Base-by-base conservation (phyloP, 805 yeast genomes). In the Lachancea cidri region DNA sequence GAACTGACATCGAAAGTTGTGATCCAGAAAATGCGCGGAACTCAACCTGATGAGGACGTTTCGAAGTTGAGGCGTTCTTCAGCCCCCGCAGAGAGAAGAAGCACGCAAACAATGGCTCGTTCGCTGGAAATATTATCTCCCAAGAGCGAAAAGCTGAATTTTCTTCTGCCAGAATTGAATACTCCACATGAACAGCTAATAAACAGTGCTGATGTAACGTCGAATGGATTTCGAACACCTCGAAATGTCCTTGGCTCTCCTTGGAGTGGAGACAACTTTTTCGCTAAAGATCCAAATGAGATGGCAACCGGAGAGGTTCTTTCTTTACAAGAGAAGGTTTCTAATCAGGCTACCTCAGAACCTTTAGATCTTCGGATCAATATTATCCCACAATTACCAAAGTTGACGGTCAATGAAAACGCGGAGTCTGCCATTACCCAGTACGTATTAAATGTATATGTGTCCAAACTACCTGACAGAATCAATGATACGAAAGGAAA, bases 121-220 rank as follows among this genome's bases (percentile, higher is more conserved):
- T 22, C 27, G 14, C 33, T 16, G 39, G 24, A 8, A n/a, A 17
- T n/a, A 15, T 17, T 5, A 8, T 6, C n/a, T 24, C 33, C 9
- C 14, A 35, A 13, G 17, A 14, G 5, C 15, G 14, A 4, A 30
- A 15, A 8, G 9, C 27, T 4, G 36, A 19, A n/a, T 3, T 6
- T 5, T 19, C 29, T 13, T 17, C 11, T 20, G 22, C 37, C 36
- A 7, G 43, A 36, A 15, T 18, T 44, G 2, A 36, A 17, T 11
- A 60, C 65, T 2, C 66, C 66, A 2, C 38, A 33, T 36, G 61
- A 57, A 14, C 64, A 58, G 39, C 39, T 58, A 19, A 57, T 61
- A 7, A 47, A 43, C 15, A 55, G 62, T 1, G 62, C 62, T 2
- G 62, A 61, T 31, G 33, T 61, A 8, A 47, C 57, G 4, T 47